Evolutionary conservation across 73 alveolate species (phyloP), one percentile per base, ranked within the genome.

Genomic region (Blepharisma japonicum): DNA sequence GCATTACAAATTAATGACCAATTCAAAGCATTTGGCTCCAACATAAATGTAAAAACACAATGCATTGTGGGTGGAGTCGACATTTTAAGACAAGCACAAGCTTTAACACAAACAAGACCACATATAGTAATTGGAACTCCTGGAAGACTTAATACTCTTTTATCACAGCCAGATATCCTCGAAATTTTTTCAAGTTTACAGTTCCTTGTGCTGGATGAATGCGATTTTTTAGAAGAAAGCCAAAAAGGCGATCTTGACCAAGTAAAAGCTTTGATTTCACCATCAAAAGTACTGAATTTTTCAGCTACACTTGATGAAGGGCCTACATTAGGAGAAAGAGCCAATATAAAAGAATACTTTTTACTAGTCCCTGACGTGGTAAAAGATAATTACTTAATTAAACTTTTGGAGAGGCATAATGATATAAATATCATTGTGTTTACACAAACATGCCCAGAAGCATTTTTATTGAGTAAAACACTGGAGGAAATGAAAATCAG

Each of bases 61-160:
- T 81, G 90, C 45, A 74, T 96, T 18, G 88, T 93, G 4, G 99
- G 99, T 6, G 99, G 99, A 7, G 89, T 86, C 55, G 97, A 94
- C 71, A 84, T 78, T n/a, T 86, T 89, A 51, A 82, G 92, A 77
- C 97, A 96, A 68, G 27, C 90, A 14, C 74, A 55, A 32, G 93
- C 84, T 84, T 86, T 96, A 47, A 91, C 84, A 67, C 86, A 89
- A 51, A 45, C 53, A 38, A 82, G 90, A 11, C 99, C 99, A 21
- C 99, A 94, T 91, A 91, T 95, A 39, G 86, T 96, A 6, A 84
- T 96, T 14, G 98, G 97, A 0, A 93, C 98, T 48, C 99, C 99
- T 18, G 99, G 99, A 25, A 90, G 99, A 87, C 78, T 94, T 8
- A 86, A 80, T 20, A 67, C 83, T 55, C 81, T 90, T 53, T 78